phyloP scores from a whole-genome alignment of 2,329 filamentous ascomycete genomes.

The Coniella lustricola region DNA sequence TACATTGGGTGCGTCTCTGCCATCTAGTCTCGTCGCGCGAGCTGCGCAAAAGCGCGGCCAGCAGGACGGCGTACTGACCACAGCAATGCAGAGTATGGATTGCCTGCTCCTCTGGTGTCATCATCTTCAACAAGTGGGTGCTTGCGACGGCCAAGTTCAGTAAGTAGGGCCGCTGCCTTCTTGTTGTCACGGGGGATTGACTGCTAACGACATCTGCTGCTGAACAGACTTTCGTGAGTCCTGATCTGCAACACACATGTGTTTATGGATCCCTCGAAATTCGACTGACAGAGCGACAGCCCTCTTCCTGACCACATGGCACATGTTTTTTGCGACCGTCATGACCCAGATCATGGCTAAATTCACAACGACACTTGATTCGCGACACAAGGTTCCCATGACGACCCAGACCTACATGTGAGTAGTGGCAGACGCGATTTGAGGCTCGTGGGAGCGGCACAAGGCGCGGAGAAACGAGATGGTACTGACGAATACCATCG shows the following conservation, averaged over 20 bases:
- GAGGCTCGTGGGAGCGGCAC: neutral
- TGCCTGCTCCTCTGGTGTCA: constrained; percentile 76
- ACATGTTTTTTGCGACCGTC: constrained; percentile 78
- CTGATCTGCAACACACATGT: neutral
- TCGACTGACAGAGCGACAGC: constrained; percentile 42
- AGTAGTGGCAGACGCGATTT: constrained; percentile 1
- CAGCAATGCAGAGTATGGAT: constrained; percentile 68
- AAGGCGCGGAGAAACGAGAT: neutral
- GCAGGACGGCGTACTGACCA: neutral
- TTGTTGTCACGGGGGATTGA: neutral
- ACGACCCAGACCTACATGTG: constrained; percentile 40
- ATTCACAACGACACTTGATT: constrained; percentile 78
- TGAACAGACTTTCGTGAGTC: constrained; percentile 23
- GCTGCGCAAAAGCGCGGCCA: neutral
- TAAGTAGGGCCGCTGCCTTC: neutral
- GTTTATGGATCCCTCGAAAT: neutral
- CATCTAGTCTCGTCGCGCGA: neutral
- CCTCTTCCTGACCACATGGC: constrained; percentile 84
- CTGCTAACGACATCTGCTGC: constrained; percentile 4
- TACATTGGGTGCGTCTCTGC: constrained; percentile 54
- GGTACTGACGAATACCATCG: neutral
- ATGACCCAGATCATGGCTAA: constrained; percentile 86
- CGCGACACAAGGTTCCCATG: constrained; percentile 89
- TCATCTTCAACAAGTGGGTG: constrained; percentile 96
- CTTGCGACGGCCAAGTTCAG: constrained; percentile 69